These are phyloP conservation scores for Haplosporangium gracile DNA, from an alignment of 192 early-diverging fungal genomes.

Conservation along the genomic window DNA sequence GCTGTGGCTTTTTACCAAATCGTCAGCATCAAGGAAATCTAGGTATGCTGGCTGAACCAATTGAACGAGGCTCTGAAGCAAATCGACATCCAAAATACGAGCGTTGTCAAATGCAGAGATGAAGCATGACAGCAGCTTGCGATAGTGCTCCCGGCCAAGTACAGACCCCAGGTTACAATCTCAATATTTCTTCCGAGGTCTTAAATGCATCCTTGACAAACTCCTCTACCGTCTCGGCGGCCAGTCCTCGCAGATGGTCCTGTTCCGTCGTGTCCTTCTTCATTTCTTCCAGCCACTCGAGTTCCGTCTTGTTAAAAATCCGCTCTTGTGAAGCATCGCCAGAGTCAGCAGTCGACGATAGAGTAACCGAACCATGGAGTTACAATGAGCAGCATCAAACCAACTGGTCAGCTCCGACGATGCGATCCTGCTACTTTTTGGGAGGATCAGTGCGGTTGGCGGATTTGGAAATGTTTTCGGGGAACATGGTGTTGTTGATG, in stretches of 20 bases:
- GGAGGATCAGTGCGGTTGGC: too few relatives aligned
- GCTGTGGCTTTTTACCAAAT: neutral
- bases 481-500: too few relatives aligned
- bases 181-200: neutral
- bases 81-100: neutral
- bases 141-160: neutral
- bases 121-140: neutral
- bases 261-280: neutral
- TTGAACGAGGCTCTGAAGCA: neutral
- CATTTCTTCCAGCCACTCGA: neutral
- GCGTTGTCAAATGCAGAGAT: neutral
- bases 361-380: neutral
- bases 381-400: neutral
- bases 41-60: neutral
- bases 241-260: neutral
- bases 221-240: neutral
- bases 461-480: too few relatives aligned
- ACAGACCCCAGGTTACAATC: neutral
- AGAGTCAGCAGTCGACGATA: neutral
- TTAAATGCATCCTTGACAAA: neutral
- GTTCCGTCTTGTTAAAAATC: neutral
- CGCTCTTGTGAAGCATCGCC: neutral
- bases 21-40: neutral
- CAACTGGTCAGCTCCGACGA: neutral
- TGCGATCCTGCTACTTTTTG: too few relatives aligned